Conservation (phyloP, 1,284 basidiomycete species). For the Leccinum variabile region DNA sequence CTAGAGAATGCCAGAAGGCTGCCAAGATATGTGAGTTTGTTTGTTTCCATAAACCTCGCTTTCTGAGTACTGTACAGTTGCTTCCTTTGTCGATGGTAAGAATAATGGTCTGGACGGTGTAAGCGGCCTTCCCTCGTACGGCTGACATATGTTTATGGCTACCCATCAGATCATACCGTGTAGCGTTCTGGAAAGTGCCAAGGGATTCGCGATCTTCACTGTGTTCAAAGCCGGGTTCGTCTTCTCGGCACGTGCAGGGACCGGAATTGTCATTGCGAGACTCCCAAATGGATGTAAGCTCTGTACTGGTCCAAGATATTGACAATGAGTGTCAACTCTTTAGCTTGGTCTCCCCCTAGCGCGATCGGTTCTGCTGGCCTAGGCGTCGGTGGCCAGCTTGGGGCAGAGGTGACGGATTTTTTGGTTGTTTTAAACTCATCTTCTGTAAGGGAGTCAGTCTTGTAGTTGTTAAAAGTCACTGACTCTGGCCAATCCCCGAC, state of each 20-base stretch:
- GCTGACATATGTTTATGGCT: not conserved
- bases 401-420: slow-evolving; percentile 93
- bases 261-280: slow-evolving; percentile 89
- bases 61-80: slow-evolving; percentile 45
- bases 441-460: slow-evolving; percentile 49
- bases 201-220: slow-evolving; percentile 84
- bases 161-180: slow-evolving; percentile 58
- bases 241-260: slow-evolving; percentile 81
- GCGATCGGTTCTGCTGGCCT: slow-evolving; percentile 95
- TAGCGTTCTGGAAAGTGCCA: slow-evolving; percentile 68
- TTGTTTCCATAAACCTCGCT: slow-evolving; percentile 4
- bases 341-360: slow-evolving; percentile 92
- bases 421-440: slow-evolving; percentile 87
- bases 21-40: slow-evolving; percentile 64
- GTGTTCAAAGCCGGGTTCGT: slow-evolving; percentile 79
- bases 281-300: slow-evolving; percentile 80
- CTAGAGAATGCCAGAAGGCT: slow-evolving; percentile 75
- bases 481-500: slow-evolving; percentile 11
- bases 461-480: slow-evolving; percentile 13
- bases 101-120: slow-evolving; percentile 74
- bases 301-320: not conserved
- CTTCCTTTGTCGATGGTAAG: slow-evolving; percentile 68
- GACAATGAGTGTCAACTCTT: slow-evolving; percentile 2
- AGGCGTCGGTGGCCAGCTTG: slow-evolving; percentile 83
- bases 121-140: not conserved